phyloP scores from a whole-genome alignment of 495 filamentous ascomycete genomes.

The Aspergillus hancockii region DNA sequence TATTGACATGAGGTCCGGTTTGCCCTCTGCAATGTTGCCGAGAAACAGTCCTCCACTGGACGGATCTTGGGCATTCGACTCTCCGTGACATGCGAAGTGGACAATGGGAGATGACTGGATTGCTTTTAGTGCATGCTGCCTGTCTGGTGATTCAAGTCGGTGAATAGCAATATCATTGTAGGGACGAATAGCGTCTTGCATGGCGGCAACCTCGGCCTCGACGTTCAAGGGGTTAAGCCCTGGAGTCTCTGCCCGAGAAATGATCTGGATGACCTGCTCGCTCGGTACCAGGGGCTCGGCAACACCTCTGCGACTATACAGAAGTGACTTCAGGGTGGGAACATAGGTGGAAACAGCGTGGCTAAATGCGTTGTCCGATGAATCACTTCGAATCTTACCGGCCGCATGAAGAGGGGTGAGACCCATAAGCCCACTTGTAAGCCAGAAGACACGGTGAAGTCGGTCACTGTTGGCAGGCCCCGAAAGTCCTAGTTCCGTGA shows the following conservation, averaged over 20 bases:
- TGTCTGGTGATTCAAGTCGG: not conserved
- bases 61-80: slow-evolving; percentile 8
- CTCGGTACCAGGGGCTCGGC: not conserved
- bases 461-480: too few relatives aligned
- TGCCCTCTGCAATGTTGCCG: not conserved
- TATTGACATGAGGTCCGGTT: slow-evolving; percentile 1
- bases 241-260: slow-evolving; percentile 1
- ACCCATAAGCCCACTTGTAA: slow-evolving; percentile 7
- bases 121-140: slow-evolving; percentile 2
- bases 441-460: slow-evolving; percentile 6
- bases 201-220: not conserved
- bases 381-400: too few relatives aligned
- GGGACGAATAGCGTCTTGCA: not conserved
- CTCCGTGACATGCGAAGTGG: slow-evolving; percentile 17
- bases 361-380: not conserved
- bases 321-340: slow-evolving; percentile 5
- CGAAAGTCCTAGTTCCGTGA: too few relatives aligned
- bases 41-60: slow-evolving; percentile 3
- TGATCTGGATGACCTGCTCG: slow-evolving; percentile 6
- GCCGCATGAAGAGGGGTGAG: slow-evolving; percentile 13
- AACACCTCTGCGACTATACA: slow-evolving; percentile 1
- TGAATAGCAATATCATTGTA: too few relatives aligned
- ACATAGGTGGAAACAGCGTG: slow-evolving; percentile 12
- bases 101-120: not conserved
- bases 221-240: not conserved